These are phyloP conservation scores for Pseudonectria buxi DNA, from an alignment of 2,329 filamentous ascomycete species.

Conservation along the genomic window DNA sequence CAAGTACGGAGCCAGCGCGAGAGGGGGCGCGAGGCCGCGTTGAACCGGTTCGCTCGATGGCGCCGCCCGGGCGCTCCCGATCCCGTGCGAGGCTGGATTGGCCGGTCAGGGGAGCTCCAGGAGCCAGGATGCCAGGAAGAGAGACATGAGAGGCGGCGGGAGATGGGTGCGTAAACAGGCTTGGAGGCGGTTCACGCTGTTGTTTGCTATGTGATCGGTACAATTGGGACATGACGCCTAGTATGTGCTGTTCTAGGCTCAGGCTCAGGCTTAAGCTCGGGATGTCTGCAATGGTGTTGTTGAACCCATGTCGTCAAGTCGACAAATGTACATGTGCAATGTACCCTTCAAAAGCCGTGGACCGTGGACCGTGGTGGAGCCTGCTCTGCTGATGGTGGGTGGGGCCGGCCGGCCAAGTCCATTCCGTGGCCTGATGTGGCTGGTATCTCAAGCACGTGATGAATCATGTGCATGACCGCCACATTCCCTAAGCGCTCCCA, in stretches of 20 bases:
- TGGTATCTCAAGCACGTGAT: constrained; percentile 11
- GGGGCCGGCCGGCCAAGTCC: background rate
- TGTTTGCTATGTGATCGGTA: constrained; percentile 39
- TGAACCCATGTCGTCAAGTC: background rate
- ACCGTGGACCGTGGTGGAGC: no score
- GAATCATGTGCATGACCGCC: constrained; percentile 4
- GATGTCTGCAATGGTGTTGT: background rate
- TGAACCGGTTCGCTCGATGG: constrained; percentile 34
- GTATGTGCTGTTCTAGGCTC: background rate
- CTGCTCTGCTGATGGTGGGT: background rate
- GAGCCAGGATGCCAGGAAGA: constrained; percentile 40
- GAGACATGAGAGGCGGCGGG: constrained; percentile 66
- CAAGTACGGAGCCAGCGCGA: constrained; percentile 3
- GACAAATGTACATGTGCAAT: background rate
- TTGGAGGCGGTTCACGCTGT: constrained; percentile 55
- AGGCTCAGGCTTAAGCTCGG: no score
- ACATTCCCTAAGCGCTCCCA: constrained; percentile 2
- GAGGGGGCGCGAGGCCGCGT: constrained; percentile 23
- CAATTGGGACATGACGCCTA: constrained; percentile 34
- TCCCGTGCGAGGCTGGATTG: constrained; percentile 21
- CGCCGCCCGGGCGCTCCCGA: constrained; percentile 18
- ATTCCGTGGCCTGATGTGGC: no score
- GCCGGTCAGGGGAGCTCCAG: constrained; percentile 28
- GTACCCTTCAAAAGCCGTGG: no score
- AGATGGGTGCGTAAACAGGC: constrained; percentile 76